Percentiles rank a stretch among this genome's conserved stretches.
These are phyloP conservation scores for Tephrocybe sp. DNA, from an alignment of 768 basidiomycete genomes.

Conservation along the genomic window DNA sequence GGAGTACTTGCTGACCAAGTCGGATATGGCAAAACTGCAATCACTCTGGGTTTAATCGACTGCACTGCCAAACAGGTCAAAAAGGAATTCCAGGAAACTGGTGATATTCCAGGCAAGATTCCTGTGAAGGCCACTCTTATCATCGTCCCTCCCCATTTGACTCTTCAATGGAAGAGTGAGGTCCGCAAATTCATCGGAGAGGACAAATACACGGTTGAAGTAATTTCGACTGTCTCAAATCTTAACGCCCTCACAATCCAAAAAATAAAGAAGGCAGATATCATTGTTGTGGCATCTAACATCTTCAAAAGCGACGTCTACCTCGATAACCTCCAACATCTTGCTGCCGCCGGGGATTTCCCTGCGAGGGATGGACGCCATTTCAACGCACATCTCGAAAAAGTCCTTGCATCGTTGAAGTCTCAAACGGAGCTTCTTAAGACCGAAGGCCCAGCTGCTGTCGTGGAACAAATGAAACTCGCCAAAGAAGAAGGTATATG, in stretches of 20 bases:
- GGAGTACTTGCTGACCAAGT: conserved; percentile 96
- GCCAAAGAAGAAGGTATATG: conserved; percentile 57
- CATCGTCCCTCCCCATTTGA: conserved; percentile 88
- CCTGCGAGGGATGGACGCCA: conserved; percentile 83
- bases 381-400: conserved; percentile 80
- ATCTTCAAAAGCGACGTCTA: conserved; percentile 81
- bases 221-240: conserved; percentile 65
- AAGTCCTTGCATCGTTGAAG: conserved; percentile 53
- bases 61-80: conserved; percentile 55
- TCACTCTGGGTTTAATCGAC: conserved; percentile 87
- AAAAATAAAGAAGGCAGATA: conserved; percentile 76
- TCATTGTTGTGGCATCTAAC: conserved; percentile 82
- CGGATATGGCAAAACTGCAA: conserved; percentile 96
- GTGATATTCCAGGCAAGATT: conserved; percentile 60
- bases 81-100: conserved; percentile 54
- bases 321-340: conserved; percentile 67
- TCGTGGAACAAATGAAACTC: conserved; percentile 61
- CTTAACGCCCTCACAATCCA: conserved; percentile 73
- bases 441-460: conserved; percentile 59
- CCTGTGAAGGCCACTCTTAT: conserved; percentile 77
- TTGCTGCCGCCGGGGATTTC: conserved; percentile 65
- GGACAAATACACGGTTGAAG: conserved; percentile 57
- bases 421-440: conserved; percentile 68
- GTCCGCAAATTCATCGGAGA: conserved; percentile 71
- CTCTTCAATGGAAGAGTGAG: conserved; percentile 87